Evolutionary conservation across 23 red algal species (phyloP).

Genomic region (Chondrus crispus): DNA sequence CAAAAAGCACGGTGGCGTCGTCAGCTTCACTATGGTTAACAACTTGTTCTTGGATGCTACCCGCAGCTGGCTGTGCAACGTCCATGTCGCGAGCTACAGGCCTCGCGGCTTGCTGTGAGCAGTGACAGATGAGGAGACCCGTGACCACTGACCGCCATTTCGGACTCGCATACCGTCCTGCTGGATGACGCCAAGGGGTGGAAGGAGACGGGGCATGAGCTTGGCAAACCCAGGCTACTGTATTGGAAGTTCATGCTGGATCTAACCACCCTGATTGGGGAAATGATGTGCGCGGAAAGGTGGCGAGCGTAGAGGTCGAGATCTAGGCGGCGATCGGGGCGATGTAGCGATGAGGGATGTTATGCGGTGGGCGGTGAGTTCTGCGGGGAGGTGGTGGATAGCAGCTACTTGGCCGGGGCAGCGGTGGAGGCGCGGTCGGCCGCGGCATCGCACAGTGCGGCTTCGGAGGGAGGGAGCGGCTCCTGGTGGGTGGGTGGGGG

Average conservation of each 20-base stretch:
- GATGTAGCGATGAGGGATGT: too few species aligned
- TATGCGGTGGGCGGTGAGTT: too few species aligned
- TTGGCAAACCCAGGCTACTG: slow-evolving; percentile 50
- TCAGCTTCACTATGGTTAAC: slow-evolving; percentile 70
- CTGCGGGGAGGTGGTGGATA: too few species aligned
- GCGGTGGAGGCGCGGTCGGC: too few species aligned
- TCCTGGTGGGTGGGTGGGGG: too few species aligned
- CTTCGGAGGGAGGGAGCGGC: too few species aligned
- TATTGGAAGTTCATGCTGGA: slow-evolving; percentile 76
- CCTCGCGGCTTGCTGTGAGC: slow-evolving; percentile 52
- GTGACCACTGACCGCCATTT: background rate
- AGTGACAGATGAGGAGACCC: slow-evolving; percentile 35
- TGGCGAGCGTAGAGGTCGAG: too few species aligned
- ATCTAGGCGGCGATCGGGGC: too few species aligned
- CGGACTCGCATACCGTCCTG: background rate
- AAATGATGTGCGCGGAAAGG: too few species aligned
- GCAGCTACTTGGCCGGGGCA: too few species aligned
- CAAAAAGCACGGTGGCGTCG: slow-evolving; percentile 8
- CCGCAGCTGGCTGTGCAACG: slow-evolving; percentile 61
- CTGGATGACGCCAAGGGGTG: slow-evolving; percentile 47
- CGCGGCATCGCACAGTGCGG: too few species aligned
- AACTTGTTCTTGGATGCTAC: slow-evolving; percentile 44
- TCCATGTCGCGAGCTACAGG: slow-evolving; percentile 40
- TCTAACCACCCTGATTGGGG: slow-evolving; percentile 43
- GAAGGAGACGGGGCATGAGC: slow-evolving; percentile 57